Conservation (phyloP, 306 rosid species). For the Cicer yamashitae region DNA sequence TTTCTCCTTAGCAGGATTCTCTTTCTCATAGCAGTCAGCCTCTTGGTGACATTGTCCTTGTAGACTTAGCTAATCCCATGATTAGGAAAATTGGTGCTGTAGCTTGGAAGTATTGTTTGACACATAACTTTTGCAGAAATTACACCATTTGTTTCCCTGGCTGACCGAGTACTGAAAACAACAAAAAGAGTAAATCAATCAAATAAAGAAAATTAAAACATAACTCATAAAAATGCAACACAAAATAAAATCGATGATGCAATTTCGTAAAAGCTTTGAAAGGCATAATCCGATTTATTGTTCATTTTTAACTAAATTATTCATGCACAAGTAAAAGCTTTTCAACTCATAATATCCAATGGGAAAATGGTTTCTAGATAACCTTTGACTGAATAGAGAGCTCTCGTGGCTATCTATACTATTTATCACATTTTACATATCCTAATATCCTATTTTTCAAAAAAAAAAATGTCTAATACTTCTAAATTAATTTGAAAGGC, state of each 20-base stretch:
- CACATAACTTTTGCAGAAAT: slow-evolving; percentile 83
- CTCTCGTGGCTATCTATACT: neutral
- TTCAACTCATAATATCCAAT: neutral
- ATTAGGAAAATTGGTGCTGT: slow-evolving; percentile 59
- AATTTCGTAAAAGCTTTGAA: neutral
- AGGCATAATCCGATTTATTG: neutral
- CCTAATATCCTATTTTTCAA: neutral
- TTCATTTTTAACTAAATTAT: slow-evolving; percentile 1
- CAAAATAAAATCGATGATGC: neutral
- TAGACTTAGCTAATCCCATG: slow-evolving; percentile 88
- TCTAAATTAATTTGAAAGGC: neutral
- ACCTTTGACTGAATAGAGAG: neutral
- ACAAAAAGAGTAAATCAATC: neutral
- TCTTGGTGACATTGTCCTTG: slow-evolving; percentile 81
- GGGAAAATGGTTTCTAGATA: neutral
- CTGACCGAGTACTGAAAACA: slow-evolving; percentile 88
- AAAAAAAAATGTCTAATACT: neutral
- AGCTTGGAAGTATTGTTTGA: slow-evolving; percentile 65
- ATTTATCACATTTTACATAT: neutral
- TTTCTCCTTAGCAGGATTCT: slow-evolving; percentile 80
- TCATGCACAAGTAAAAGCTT: neutral
- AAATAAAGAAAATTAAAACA: neutral
- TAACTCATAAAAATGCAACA: neutral
- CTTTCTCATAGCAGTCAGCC: slow-evolving; percentile 79
- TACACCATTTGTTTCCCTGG: slow-evolving; percentile 96